Conservation (phyloP, 495 filamentous ascomycete species). For the Aspergillus taichungensis region DNA sequence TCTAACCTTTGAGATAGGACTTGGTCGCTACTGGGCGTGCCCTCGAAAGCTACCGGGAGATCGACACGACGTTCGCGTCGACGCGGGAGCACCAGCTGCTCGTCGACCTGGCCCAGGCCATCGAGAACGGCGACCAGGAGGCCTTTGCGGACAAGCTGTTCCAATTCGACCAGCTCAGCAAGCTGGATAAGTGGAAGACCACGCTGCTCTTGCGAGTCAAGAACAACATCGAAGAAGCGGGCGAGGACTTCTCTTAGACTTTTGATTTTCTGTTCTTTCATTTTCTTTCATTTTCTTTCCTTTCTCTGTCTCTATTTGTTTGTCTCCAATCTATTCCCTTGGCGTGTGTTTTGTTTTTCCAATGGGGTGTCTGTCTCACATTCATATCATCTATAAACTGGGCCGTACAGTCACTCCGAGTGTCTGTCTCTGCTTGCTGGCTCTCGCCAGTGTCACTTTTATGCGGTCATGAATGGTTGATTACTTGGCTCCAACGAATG, state of each 20-base stretch:
- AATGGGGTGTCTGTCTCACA: too few relatives aligned
- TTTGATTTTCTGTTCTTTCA: background rate
- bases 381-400: too few relatives aligned
- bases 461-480: too few relatives aligned
- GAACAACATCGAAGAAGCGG: constrained; percentile 65
- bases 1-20: constrained; percentile 36
- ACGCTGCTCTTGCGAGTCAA: constrained; percentile 76
- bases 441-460: too few relatives aligned
- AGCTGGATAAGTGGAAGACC: constrained; percentile 93
- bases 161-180: constrained; percentile 80
- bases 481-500: too few relatives aligned
- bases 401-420: too few relatives aligned
- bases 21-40: constrained; percentile 66
- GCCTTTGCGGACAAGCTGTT: constrained; percentile 77
- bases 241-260: constrained; percentile 62
- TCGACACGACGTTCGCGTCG: constrained; percentile 66
- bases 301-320: background rate
- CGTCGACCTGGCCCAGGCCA: constrained; percentile 58
- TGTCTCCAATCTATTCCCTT: background rate
- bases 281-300: constrained; percentile 11
- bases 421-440: too few relatives aligned
- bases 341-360: too few relatives aligned
- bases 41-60: constrained; percentile 69
- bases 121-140: constrained; percentile 68
- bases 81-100: constrained; percentile 75